A percentile compares a stretch with the other conserved stretches of the same genome.
phyloP scores from a whole-genome alignment of 345 rosid genomes.

The Dipteronia dyeriana region DNA sequence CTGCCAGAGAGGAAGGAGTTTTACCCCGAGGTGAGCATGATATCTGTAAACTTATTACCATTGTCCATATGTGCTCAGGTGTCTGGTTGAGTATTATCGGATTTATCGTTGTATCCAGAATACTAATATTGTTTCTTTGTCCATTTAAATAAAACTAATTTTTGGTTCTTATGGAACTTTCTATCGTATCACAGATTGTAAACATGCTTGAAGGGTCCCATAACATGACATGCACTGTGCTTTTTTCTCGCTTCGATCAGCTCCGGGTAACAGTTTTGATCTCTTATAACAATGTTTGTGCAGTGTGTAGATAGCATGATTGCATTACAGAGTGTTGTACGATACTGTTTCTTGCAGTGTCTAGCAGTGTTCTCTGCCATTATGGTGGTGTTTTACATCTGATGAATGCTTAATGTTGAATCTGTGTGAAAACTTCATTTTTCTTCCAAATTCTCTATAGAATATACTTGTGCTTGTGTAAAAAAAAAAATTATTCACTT shows the following conservation, averaged over 20 bases:
- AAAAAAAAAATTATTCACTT: too few relatives aligned
- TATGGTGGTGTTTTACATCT: too few relatives aligned
- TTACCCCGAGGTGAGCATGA: slow-evolving; percentile 72
- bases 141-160: background rate
- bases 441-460: too few relatives aligned
- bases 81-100: background rate
- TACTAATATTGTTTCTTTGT: background rate
- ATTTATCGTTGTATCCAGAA: background rate
- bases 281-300: background rate
- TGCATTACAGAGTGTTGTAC: background rate
- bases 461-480: too few relatives aligned
- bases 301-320: background rate
- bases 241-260: slow-evolving; percentile 71
- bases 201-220: slow-evolving; percentile 81
- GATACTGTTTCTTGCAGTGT: background rate
- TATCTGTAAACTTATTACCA: slow-evolving; percentile 8
- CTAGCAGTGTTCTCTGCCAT: background rate
- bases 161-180: background rate
- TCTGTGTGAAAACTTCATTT: too few relatives aligned
- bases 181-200: slow-evolving; percentile 57
- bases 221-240: slow-evolving; percentile 70
- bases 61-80: background rate
- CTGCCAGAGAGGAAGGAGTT: slow-evolving; percentile 94
- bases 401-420: too few relatives aligned
- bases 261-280: slow-evolving; percentile 56